These are phyloP conservation scores for Kwoniella sp. DNA, from an alignment of 768 basidiomycete species.

Conservation along the genomic window DNA sequence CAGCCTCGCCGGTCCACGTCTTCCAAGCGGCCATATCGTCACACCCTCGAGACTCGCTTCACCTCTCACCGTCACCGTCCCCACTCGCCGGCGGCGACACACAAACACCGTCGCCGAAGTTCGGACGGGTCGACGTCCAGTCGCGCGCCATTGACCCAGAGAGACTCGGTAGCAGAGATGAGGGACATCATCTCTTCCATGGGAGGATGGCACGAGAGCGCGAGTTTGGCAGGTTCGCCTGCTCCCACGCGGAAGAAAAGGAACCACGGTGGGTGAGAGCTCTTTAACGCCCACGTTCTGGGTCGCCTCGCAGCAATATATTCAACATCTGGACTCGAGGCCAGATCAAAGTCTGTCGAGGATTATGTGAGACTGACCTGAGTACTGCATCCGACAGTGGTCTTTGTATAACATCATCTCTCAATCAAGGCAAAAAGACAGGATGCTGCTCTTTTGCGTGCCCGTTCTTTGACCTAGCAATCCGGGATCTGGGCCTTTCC, in stretches of 20 bases:
- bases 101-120: background rate
- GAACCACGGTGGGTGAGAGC: too few relatives aligned
- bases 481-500: too few relatives aligned
- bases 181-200: constrained; percentile 24
- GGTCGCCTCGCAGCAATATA: too few relatives aligned
- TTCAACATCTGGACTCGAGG: too few relatives aligned
- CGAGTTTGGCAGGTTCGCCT: background rate
- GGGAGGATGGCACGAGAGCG: constrained; percentile 35
- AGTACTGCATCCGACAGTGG: background rate
- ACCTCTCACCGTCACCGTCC: background rate
- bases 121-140: background rate
- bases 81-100: background rate
- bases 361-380: background rate
- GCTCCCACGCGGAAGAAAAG: background rate
- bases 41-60: background rate
- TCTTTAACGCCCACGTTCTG: too few relatives aligned
- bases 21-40: background rate
- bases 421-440: too few relatives aligned
- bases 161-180: constrained; percentile 25
- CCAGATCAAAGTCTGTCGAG: background rate
- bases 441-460: too few relatives aligned
- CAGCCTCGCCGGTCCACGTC: constrained; percentile 8
- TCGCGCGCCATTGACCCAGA: constrained; percentile 7
- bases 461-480: too few relatives aligned
- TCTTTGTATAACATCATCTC: too few relatives aligned